phyloP scores from a whole-genome alignment of 164 flowering plant species.

The Euptelea pleiosperma region DNA sequence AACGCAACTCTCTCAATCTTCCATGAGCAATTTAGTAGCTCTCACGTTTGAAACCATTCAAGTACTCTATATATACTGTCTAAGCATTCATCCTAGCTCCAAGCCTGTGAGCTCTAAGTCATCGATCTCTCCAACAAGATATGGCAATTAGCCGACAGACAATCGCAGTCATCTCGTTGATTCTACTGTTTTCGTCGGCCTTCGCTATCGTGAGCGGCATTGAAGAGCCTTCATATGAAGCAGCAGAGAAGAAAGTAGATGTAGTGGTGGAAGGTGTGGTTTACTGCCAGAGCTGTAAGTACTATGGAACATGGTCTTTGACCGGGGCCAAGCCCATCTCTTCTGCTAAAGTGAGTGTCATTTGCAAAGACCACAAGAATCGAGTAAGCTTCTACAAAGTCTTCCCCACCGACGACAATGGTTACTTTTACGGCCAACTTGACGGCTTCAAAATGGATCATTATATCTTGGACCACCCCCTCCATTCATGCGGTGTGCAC shows the following conservation, averaged over 20 bases:
- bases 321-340: conserved; percentile 52
- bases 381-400: conserved; percentile 58
- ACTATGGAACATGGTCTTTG: conserved; percentile 52
- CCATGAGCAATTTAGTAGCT: too few relatives aligned
- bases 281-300: conserved; percentile 76
- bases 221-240: too few relatives aligned
- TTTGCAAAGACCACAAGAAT: conserved; percentile 61
- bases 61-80: conserved; percentile 6
- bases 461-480: conserved; percentile 63
- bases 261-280: conserved; percentile 82
- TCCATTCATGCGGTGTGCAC: conserved; percentile 65
- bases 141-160: conserved; percentile 42
- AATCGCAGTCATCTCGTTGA: conserved; percentile 21
- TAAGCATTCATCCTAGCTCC: too few relatives aligned
- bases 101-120: too few relatives aligned
- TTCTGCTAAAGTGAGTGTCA: conserved; percentile 56
- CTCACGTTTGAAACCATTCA: too few relatives aligned
- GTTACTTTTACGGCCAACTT: conserved; percentile 72
- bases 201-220: too few relatives aligned
- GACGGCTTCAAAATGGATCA: conserved; percentile 51
- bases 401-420: conserved; percentile 38
- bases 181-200: conserved; percentile 38
- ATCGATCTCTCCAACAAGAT: conserved; percentile 15
- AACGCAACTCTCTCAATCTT: conserved; percentile 8
- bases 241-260: conserved; percentile 20